These are phyloP conservation scores for Takashimella tepidaria DNA, from an alignment of 1,284 basidiomycete species.

Conservation along the genomic window DNA sequence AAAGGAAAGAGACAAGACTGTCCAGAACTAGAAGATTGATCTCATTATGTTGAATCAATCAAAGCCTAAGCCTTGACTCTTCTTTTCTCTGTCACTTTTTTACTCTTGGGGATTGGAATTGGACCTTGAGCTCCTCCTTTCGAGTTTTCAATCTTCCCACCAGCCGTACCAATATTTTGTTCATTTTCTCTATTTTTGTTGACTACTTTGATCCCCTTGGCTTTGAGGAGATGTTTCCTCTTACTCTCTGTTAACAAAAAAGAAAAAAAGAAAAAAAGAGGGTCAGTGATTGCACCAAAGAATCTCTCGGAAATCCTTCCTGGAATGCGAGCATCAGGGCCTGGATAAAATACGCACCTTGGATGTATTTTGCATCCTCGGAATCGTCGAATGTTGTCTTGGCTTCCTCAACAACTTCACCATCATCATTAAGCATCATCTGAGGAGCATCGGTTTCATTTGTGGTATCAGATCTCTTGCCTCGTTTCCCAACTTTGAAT, in stretches of 20 bases:
- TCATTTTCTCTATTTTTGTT: slow-evolving; percentile 35
- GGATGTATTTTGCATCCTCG: slow-evolving; percentile 46
- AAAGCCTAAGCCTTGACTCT: slow-evolving; percentile 15
- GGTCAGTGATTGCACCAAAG: background rate
- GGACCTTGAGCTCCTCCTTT: slow-evolving; percentile 15
- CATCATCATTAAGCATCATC: slow-evolving; percentile 15
- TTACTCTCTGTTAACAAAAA: slow-evolving; percentile 48
- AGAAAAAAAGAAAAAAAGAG: too few species aligned
- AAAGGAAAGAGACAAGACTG: background rate
- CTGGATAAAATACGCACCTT: slow-evolving; percentile 45
- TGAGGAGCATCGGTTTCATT: slow-evolving; percentile 44
- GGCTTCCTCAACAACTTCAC: slow-evolving; percentile 11
- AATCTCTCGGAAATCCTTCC: too few species aligned
- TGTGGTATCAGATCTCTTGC: slow-evolving; percentile 52
- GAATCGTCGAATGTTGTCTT: slow-evolving; percentile 43
- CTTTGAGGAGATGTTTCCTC: slow-evolving; percentile 48
- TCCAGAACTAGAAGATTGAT: background rate
- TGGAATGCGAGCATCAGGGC: too few species aligned
- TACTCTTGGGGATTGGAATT: slow-evolving; percentile 32
- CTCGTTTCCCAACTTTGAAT: slow-evolving; percentile 81
- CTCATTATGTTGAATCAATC: background rate
- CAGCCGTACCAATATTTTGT: slow-evolving; percentile 7
- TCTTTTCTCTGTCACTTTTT: slow-evolving; percentile 35
- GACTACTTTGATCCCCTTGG: slow-evolving; percentile 50
- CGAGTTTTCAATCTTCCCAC: slow-evolving; percentile 1